Percentiles rank a stretch among this genome's conserved stretches.
These are phyloP conservation scores for Fusarium mexicanum DNA, from an alignment of 2,329 filamentous ascomycete genomes.

Conservation along the genomic window DNA sequence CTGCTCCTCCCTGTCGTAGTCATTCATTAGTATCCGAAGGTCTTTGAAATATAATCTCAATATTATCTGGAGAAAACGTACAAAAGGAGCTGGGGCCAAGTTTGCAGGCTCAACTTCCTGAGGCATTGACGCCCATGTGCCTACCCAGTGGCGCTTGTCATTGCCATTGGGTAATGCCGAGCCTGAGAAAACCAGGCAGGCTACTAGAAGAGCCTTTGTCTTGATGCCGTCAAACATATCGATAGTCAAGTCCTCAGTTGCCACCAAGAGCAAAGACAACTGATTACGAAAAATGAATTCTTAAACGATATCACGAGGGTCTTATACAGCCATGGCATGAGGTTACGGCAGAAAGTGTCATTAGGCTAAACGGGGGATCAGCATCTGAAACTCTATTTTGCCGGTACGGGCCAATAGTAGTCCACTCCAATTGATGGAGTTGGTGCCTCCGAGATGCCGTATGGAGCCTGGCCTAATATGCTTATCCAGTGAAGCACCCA, in stretches of 20 bases:
- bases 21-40: background rate
- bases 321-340: background rate
- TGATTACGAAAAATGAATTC: background rate
- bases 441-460: slow-evolving; percentile 1
- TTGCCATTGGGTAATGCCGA: background rate
- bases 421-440: slow-evolving; percentile 15
- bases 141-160: slow-evolving; percentile 19
- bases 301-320: background rate
- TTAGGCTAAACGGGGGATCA: slow-evolving; percentile 22
- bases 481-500: background rate
- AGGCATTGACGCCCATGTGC: slow-evolving; percentile 27
- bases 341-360: background rate
- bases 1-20: slow-evolving; percentile 1
- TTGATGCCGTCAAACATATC: background rate
- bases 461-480: background rate
- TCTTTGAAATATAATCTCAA: accelerated
- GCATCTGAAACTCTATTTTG: slow-evolving; percentile 12
- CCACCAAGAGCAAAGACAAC: accelerated
- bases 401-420: background rate
- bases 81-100: slow-evolving; percentile 24
- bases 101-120: slow-evolving; percentile 28
- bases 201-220: slow-evolving; percentile 4
- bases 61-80: background rate
- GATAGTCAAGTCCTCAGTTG: background rate
- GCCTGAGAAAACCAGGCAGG: background rate